Conservation (phyloP, 371 early-diverging fungal genomes). For the Lichtheimia ramosa region DNA sequence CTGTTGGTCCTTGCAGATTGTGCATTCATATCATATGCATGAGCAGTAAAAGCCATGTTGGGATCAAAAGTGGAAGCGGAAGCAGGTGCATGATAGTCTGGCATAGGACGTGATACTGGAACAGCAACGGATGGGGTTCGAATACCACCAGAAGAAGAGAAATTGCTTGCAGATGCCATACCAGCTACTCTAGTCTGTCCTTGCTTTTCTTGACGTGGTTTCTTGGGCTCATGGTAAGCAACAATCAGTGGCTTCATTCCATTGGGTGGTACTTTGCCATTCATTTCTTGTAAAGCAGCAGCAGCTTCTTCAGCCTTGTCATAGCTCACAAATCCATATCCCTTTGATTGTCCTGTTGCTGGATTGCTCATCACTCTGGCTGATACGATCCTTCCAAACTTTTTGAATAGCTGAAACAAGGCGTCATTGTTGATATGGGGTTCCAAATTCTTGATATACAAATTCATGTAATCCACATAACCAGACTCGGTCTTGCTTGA, state of each 20-base stretch:
- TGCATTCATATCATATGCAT: conserved; percentile 12
- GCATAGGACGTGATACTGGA: conserved; percentile 1
- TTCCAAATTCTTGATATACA: conserved; percentile 47
- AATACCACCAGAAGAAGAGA: too few species aligned
- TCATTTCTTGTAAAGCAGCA: conserved; percentile 35
- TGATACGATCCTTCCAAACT: conserved; percentile 41
- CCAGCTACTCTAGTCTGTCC: conserved; percentile 7
- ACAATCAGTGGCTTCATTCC: conserved; percentile 33
- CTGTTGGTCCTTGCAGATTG: neutral
- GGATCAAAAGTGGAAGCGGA: neutral
- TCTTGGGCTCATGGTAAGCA: conserved; percentile 48
- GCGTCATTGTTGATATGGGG: conserved; percentile 29
- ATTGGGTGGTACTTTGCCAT: conserved; percentile 23
- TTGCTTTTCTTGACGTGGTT: conserved; percentile 30
- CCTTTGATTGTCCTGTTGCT: conserved; percentile 39
- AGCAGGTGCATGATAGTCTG: conserved; percentile 8
- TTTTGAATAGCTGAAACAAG: conserved; percentile 34
- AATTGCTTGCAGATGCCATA: too few species aligned
- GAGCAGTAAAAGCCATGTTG: neutral
- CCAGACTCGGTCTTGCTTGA: conserved; percentile 6
- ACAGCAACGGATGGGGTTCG: neutral
- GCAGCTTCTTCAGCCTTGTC: conserved; percentile 36
- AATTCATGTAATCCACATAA: conserved; percentile 26
- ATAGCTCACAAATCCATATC: conserved; percentile 45
- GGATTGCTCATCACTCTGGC: conserved; percentile 43